phyloP scores from a whole-genome alignment of 768 basidiomycete species.

The Xanthoconium stramineum region DNA sequence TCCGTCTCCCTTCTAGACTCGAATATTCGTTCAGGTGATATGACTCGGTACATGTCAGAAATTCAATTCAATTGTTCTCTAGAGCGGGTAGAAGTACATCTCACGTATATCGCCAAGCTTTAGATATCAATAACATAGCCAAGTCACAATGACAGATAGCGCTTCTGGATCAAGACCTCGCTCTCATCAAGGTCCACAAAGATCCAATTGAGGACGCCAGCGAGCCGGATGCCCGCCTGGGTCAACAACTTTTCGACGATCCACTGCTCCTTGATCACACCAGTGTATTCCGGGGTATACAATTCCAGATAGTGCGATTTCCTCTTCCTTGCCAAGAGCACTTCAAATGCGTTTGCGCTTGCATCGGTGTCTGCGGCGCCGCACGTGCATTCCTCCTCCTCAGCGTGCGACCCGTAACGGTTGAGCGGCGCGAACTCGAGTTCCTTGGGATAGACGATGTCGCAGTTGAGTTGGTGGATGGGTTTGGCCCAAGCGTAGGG shows the following conservation, averaged over 20 bases:
- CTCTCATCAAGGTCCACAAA: constrained; percentile 35
- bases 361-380: not conserved
- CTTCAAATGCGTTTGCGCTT: not conserved
- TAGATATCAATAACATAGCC: not conserved
- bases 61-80: not conserved
- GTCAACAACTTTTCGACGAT: constrained; percentile 80
- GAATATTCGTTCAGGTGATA: constrained; percentile 15
- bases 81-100: not conserved
- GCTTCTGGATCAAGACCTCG: not conserved
- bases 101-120: not conserved
- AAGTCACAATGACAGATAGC: constrained; percentile 4
- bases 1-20: not conserved
- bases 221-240: constrained; percentile 80
- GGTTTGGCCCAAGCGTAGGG: constrained; percentile 77
- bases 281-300: constrained; percentile 78
- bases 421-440: constrained; percentile 41
- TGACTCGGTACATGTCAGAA: not conserved
- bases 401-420: not conserved
- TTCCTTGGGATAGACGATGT: constrained; percentile 72
- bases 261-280: constrained; percentile 60
- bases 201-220: constrained; percentile 76
- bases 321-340: not conserved
- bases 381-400: no score
- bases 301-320: constrained; percentile 58
- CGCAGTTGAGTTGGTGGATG: constrained; percentile 77